phyloP scores from a whole-genome alignment of 1,284 basidiomycete genomes.

The Ustilago hordei region DNA sequence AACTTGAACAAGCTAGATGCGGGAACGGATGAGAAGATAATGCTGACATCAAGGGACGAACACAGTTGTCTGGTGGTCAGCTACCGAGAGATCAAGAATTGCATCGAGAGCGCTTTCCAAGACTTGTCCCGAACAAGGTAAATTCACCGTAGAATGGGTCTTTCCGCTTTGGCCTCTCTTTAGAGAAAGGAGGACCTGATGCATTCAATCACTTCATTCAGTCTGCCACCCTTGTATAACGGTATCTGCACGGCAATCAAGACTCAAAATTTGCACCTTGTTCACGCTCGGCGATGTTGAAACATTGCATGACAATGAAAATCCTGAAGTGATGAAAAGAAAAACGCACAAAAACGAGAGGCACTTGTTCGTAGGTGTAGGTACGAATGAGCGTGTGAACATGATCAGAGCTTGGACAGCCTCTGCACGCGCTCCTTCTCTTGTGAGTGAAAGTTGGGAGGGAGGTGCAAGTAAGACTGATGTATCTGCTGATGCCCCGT shows the following conservation, averaged over 20 bases:
- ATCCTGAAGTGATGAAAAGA: background rate
- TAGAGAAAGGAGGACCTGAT: background rate
- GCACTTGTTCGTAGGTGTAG: background rate
- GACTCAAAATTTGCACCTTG: background rate
- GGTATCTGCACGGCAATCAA: conserved; percentile 12
- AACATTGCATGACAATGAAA: conserved; percentile 18
- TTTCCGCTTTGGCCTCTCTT: too few species aligned
- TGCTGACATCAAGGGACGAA: conserved; percentile 93
- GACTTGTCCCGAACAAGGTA: conserved; percentile 54
- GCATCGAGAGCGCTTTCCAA: conserved; percentile 63
- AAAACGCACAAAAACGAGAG: too few species aligned
- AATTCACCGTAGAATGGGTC: background rate
- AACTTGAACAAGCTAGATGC: conserved; percentile 79
- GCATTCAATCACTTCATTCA: background rate
- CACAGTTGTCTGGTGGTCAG: conserved; percentile 96
- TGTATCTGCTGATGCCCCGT: conserved; percentile 18
- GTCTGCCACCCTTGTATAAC: conserved; percentile 11
- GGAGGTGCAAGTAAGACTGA: conserved; percentile 17
- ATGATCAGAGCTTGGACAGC: conserved; percentile 23
- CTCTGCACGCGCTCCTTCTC: conserved; percentile 19
- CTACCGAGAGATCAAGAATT: conserved; percentile 79
- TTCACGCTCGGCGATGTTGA: background rate
- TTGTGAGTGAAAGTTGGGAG: conserved; percentile 10
- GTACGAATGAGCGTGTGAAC: background rate
- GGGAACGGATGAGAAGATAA: conserved; percentile 90